Conservation (phyloP, 2,329 filamentous ascomycete genomes). For the Emergomyces orientalis region DNA sequence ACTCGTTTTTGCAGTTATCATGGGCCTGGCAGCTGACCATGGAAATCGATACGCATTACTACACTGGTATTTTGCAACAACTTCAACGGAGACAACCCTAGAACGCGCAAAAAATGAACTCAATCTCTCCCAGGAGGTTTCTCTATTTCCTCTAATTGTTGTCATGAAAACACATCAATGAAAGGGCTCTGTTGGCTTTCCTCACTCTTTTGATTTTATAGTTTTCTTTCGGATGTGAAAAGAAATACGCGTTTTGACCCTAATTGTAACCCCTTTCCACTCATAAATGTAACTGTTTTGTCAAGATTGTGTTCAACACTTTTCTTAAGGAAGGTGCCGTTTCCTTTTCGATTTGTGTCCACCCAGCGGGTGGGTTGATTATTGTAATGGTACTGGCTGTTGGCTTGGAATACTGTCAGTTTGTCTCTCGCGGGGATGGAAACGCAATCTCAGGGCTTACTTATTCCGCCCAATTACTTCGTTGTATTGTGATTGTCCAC, state of each 20-base stretch:
- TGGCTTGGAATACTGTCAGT: background rate
- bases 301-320: background rate
- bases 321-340: background rate
- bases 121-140: background rate
- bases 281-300: background rate
- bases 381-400: background rate
- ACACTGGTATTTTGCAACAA: background rate
- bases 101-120: background rate
- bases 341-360: background rate
- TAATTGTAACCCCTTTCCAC: background rate
- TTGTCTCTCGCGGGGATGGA: no score
- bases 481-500: background rate
- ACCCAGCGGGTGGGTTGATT: background rate
- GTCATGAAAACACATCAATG: background rate
- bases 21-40: background rate
- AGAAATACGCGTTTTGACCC: background rate
- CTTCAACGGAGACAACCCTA: background rate
- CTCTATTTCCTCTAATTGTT: background rate
- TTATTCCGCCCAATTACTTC: background rate
- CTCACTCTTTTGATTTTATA: background rate
- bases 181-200: background rate
- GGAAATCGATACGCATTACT: background rate
- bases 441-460: background rate
- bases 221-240: background rate
- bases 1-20: background rate